Conservation (phyloP, 75 land plant species). For the Picea glauca region DNA sequence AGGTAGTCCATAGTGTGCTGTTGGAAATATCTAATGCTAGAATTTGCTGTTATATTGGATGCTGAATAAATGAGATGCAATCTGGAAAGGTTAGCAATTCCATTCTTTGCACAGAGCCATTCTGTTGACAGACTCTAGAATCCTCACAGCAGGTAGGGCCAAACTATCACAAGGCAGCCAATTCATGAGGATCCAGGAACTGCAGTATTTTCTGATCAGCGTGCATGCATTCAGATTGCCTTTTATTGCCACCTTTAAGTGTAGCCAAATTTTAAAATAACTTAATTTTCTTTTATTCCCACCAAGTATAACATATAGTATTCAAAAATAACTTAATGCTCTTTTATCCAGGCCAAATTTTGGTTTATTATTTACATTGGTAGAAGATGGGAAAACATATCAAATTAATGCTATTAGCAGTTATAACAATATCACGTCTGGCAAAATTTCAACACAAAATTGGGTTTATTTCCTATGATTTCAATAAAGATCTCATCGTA, state of each 20-base stretch:
- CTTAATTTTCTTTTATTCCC: too few species aligned
- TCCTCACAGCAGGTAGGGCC: not conserved
- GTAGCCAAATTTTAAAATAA: too few species aligned
- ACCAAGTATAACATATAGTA: too few species aligned
- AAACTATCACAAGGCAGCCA: not conserved
- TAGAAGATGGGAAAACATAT: too few species aligned
- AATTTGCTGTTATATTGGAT: not conserved
- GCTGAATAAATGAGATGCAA: not conserved
- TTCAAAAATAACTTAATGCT: too few species aligned
- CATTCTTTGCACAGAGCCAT: not conserved
- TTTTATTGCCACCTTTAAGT: not conserved
- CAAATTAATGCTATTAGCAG: too few species aligned
- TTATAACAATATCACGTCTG: too few species aligned
- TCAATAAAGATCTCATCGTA: too few species aligned
- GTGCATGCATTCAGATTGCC: not conserved
- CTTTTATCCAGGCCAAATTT: too few species aligned
- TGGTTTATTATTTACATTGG: too few species aligned
- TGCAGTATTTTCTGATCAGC: not conserved
- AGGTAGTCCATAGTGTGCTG: not conserved
- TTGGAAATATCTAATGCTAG: not conserved
- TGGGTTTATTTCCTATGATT: too few species aligned
- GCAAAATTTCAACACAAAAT: too few species aligned
- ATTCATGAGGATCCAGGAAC: not conserved
- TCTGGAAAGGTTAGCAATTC: not conserved
- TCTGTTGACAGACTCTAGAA: not conserved